A percentile compares a stretch with the other conserved stretches of the same genome.
phyloP scores from a whole-genome alignment of 805 yeast species.

The Saccharomyces kudriavzevii region DNA sequence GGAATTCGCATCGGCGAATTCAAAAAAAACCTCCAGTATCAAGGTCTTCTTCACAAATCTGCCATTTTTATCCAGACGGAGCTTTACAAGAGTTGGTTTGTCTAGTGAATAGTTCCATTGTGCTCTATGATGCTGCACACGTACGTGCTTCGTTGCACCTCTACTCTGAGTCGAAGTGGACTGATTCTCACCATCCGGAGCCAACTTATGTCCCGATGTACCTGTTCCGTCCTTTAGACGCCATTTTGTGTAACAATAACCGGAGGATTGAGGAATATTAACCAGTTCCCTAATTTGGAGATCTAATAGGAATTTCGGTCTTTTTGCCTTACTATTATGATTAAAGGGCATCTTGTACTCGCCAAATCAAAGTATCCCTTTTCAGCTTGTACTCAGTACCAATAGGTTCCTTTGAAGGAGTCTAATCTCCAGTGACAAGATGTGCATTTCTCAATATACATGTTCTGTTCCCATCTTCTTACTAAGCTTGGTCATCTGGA shows the following conservation, averaged over 20 bases:
- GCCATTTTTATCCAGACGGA: slow-evolving; percentile 33
- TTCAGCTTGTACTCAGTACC: neutral
- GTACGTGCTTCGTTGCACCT: slow-evolving; percentile 36
- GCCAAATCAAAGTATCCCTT: neutral
- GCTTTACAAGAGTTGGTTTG: slow-evolving; percentile 33
- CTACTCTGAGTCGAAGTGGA: slow-evolving; percentile 25
- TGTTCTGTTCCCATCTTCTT: neutral
- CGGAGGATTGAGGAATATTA: slow-evolving; percentile 78
- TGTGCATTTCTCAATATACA: neutral
- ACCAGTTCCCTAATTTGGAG: slow-evolving; percentile 59
- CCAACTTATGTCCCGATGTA: slow-evolving; percentile 10
- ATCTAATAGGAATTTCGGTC: slow-evolving; percentile 56
- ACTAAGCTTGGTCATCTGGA: neutral
- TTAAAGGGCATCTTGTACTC: slow-evolving; percentile 5
- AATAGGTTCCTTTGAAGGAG: no score
- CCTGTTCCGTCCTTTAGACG: slow-evolving; percentile 43
- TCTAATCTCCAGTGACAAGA: neutral
- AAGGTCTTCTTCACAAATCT: slow-evolving; percentile 32
- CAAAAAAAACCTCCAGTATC: slow-evolving; percentile 39
- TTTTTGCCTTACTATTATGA: slow-evolving; percentile 27
- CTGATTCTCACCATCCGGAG: neutral
- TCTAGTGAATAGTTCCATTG: slow-evolving; percentile 37
- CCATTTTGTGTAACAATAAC: slow-evolving; percentile 60
- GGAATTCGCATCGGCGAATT: slow-evolving; percentile 17
- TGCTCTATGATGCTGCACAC: slow-evolving; percentile 46